phyloP scores from a whole-genome alignment of 108 stramenopile genomes.

The Licmophora abbreviata region DNA sequence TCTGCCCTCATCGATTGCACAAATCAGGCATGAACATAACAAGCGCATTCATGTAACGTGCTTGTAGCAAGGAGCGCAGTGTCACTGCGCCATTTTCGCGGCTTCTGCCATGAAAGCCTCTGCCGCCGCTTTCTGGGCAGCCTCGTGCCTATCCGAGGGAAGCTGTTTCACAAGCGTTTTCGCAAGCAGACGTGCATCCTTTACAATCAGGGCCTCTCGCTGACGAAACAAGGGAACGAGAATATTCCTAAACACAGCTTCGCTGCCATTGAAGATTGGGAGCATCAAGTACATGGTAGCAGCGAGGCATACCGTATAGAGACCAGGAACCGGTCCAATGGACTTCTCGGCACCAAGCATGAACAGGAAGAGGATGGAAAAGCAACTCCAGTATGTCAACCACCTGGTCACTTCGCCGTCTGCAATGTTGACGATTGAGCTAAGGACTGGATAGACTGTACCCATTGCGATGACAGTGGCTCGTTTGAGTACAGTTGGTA shows the following conservation, averaged over 20 bases:
- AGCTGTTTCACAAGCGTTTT: no score
- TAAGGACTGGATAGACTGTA: conserved; percentile 33
- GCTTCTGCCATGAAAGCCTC: no score
- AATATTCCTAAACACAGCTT: conserved; percentile 41
- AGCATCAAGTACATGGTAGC: conserved; percentile 38
- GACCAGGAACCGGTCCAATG: conserved; percentile 37
- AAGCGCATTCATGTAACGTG: no score
- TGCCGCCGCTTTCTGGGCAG: no score
- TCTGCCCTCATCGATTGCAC: no score
- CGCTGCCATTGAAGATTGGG: conserved; percentile 51
- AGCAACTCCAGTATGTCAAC: conserved; percentile 41
- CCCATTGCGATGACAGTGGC: conserved; percentile 28
- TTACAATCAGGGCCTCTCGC: conserved; percentile 35
- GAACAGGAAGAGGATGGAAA: conserved; percentile 33
- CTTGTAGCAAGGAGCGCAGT: no score
- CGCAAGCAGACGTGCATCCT: conserved; percentile 35
- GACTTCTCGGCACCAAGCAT: conserved; percentile 42
- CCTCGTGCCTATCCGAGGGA: no score
- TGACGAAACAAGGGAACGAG: conserved; percentile 44
- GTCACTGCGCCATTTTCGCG: no score
- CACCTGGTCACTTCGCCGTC: conserved; percentile 30
- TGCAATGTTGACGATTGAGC: conserved; percentile 23
- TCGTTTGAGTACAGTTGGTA: conserved; percentile 31
- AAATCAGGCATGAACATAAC: no score
- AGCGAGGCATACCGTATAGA: conserved; percentile 33